Evolutionary conservation across 176 grass and related monocot species (phyloP), one percentile per base, ranked within the genome.

Genomic region (Aechmea fasciata): DNA sequence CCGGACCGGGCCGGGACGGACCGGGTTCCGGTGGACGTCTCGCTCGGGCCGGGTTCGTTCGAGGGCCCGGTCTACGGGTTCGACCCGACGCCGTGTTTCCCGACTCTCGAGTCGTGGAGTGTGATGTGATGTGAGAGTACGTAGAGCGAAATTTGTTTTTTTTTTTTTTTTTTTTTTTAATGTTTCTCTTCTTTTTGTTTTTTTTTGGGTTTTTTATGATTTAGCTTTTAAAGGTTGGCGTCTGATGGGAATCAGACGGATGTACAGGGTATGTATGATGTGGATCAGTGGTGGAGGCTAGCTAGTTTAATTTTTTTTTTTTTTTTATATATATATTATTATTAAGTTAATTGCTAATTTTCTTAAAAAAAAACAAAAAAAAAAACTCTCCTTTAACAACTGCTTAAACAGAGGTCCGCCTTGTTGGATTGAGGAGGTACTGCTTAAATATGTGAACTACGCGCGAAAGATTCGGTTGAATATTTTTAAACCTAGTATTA

Each of bases 101-200:
- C 89, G 33, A 85, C 84, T 49, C 82, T 85, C 1, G 85, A 91
- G 68, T 91, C 89, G 13, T 87, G 84, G 89, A 79, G 29, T 79
- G 75, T 87, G 70, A 71, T 91, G 69, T 82, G 74, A 78, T 49
- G 25, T 26, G 25, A 26, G 83, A 47, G 2, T n/a, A n/a, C n/a
- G n/a, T 10, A 54, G 11, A 41, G 33, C 33, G 5, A 41, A 41
- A 41, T 41, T 41, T 41, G 15, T 4, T 17, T 4, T 23, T 13
- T 26, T 9, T 15, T 7, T 2, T 19, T 1, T 50, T 14, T 48
- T 13, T 17, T 13, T 75, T 41, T n/a, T n/a, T n/a, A n/a, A n/a
- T n/a, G n/a, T n/a, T n/a, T n/a, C n/a, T n/a, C n/a, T n/a, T n/a
- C n/a, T 1, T 50, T 14, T 48, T 13, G 11, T 13, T 75, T 41